These are phyloP conservation scores for Cryptosporidium ubiquitum DNA, from an alignment of 169 alveolate genomes.

Conservation along the genomic window DNA sequence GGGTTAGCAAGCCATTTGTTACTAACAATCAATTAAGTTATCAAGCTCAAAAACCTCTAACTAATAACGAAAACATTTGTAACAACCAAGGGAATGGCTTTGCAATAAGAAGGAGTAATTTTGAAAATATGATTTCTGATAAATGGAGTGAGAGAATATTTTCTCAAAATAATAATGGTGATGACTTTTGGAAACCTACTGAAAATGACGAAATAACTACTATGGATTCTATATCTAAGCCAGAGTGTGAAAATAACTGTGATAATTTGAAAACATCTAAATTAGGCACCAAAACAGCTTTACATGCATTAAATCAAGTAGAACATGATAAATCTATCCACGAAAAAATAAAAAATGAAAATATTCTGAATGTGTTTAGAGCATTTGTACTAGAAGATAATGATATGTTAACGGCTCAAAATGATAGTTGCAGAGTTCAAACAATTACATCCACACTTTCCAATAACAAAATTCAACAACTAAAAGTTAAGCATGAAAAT, in stretches of 20 bases:
- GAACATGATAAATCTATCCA: neutral
- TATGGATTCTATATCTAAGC: neutral
- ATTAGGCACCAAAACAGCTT: neutral
- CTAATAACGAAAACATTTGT: constrained; percentile 3
- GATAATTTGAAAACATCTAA: neutral
- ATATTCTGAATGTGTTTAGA: constrained; percentile 54
- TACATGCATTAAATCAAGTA: neutral
- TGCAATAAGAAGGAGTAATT: neutral
- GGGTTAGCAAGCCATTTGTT: neutral
- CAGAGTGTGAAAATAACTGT: neutral
- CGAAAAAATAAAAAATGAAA: constrained; percentile 28
- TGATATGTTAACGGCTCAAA: neutral
- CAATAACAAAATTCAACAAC: neutral
- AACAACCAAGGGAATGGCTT: neutral
- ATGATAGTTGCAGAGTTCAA: neutral
- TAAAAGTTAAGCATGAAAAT: neutral
- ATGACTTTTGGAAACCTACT: constrained; percentile 33
- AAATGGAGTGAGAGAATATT: constrained; percentile 53
- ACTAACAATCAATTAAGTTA: neutral
- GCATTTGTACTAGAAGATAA: constrained; percentile 55
- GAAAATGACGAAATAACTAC: neutral
- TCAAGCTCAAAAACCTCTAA: neutral
- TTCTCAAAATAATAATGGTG: neutral
- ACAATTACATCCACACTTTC: neutral
- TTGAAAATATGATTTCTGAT: neutral